Conservation (phyloP, 164 flowering plant genomes). For the Warburgia ugandensis region DNA sequence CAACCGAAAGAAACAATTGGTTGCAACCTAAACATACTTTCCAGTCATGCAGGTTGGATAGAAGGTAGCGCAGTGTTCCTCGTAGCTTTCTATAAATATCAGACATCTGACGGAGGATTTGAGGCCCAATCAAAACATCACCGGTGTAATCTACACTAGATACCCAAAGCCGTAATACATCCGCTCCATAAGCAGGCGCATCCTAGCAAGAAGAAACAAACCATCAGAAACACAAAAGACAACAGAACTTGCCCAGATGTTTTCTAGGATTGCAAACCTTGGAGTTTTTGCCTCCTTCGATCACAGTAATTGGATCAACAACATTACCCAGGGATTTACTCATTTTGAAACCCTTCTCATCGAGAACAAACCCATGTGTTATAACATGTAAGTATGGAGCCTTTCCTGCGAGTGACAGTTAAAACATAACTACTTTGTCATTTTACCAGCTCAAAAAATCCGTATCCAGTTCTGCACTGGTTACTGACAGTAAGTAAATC, state of each 20-base stretch:
- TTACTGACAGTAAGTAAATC: no score
- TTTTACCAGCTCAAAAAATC: no score
- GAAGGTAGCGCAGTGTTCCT: constrained; percentile 86
- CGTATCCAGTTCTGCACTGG: no score
- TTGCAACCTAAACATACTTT: constrained; percentile 37
- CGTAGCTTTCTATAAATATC: constrained; percentile 88
- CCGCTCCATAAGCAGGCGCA: constrained; percentile 87
- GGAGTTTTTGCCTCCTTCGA: constrained; percentile 77
- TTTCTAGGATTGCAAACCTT: constrained; percentile 37
- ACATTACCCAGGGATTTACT: constrained; percentile 98
- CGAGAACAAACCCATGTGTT: constrained; percentile 97
- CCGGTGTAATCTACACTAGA: constrained; percentile 96
- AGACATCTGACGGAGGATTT: constrained; percentile 90
- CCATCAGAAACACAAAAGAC: constrained; percentile 3
- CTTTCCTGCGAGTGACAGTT: constrained; percentile 42
- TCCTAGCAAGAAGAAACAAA: constrained; percentile 43
- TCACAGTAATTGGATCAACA: constrained; percentile 77
- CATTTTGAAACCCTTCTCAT: constrained; percentile 95
- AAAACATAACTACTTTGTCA: neutral
- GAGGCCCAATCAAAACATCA: constrained; percentile 86
- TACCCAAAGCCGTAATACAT: constrained; percentile 95
- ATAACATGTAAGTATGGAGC: constrained; percentile 85
- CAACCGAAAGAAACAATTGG: neutral
- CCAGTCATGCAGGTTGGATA: constrained; percentile 96
- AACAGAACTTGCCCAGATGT: neutral